These are phyloP conservation scores for Quaeritorhiza haematococci DNA, from an alignment of 371 early-diverging fungal genomes.

Conservation along the genomic window DNA sequence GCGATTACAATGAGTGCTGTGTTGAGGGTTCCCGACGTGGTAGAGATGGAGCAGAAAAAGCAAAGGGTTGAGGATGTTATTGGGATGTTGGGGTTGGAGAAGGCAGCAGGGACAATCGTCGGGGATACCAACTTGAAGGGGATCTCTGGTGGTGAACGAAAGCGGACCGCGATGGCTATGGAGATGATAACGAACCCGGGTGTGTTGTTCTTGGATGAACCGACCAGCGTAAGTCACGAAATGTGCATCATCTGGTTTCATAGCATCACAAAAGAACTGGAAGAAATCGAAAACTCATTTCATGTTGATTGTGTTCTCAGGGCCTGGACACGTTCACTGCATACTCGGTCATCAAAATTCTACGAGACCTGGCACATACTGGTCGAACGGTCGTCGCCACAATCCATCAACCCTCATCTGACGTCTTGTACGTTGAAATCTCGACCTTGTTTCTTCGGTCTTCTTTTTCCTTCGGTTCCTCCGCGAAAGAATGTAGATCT, in stretches of 20 bases:
- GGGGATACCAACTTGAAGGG: conserved; percentile 70
- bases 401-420: conserved; percentile 66
- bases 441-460: neutral
- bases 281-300: no score
- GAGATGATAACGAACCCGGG: conserved; percentile 83
- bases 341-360: conserved; percentile 46
- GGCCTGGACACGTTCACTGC: conserved; percentile 78
- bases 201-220: conserved; percentile 88
- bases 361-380: conserved; percentile 41
- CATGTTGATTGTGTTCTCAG: conserved; percentile 67
- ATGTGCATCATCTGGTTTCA: conserved; percentile 16
- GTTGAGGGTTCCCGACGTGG: conserved; percentile 68
- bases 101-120: conserved; percentile 64
- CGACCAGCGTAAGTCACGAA: conserved; percentile 33
- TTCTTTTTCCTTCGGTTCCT: neutral
- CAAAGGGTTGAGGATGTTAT: conserved; percentile 69
- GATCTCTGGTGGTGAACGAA: conserved; percentile 86
- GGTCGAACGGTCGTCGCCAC: conserved; percentile 60
- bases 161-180: conserved; percentile 52
- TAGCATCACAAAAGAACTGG: no score
- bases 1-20: conserved; percentile 73
- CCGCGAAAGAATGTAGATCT: no score
- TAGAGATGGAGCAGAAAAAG: conserved; percentile 52
- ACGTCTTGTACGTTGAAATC: conserved; percentile 39
- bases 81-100: conserved; percentile 65